phyloP scores from a whole-genome alignment of 495 filamentous ascomycete species.

The Daldinia concentrica region DNA sequence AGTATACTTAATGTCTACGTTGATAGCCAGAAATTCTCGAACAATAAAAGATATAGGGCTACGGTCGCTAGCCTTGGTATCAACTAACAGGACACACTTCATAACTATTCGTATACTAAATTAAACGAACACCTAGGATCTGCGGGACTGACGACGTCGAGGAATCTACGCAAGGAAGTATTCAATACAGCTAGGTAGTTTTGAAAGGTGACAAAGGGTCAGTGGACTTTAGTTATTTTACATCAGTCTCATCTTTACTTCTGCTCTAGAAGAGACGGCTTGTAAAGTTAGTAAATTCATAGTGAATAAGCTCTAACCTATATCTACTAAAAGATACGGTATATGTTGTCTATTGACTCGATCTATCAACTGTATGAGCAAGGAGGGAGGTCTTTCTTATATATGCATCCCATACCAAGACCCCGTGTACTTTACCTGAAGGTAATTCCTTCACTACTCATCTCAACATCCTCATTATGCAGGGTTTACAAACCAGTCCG shows the following conservation, averaged over 20 bases:
- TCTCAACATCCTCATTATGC: not conserved
- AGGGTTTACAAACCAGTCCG: slow-evolving; percentile 9
- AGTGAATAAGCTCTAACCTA: too few relatives aligned
- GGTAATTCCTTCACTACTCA: too few relatives aligned
- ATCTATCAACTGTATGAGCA: too few relatives aligned
- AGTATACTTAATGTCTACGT: too few relatives aligned
- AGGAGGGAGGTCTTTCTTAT: too few relatives aligned
- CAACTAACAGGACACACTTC: not conserved
- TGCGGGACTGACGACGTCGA: slow-evolving; percentile 33
- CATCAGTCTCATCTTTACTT: slow-evolving; percentile 16
- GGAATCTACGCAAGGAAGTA: slow-evolving; percentile 32
- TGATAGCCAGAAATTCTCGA: too few relatives aligned
- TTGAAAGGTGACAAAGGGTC: slow-evolving; percentile 36
- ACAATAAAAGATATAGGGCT: too few relatives aligned
- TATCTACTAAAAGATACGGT: too few relatives aligned
- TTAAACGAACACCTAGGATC: slow-evolving; percentile 12
- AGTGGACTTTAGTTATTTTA: slow-evolving; percentile 39
- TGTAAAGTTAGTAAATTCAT: slow-evolving; percentile 24
- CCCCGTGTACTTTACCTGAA: too few relatives aligned
- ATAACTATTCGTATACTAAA: not conserved
- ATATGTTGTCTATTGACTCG: too few relatives aligned
- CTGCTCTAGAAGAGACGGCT: slow-evolving; percentile 22
- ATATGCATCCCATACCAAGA: too few relatives aligned
- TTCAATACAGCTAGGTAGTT: slow-evolving; percentile 31
- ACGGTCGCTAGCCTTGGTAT: not conserved